Evolutionary conservation across 139 green algal genomes (phyloP), one percentile per base, ranked within the genome.

Genomic region (Nannochloris sp.): DNA sequence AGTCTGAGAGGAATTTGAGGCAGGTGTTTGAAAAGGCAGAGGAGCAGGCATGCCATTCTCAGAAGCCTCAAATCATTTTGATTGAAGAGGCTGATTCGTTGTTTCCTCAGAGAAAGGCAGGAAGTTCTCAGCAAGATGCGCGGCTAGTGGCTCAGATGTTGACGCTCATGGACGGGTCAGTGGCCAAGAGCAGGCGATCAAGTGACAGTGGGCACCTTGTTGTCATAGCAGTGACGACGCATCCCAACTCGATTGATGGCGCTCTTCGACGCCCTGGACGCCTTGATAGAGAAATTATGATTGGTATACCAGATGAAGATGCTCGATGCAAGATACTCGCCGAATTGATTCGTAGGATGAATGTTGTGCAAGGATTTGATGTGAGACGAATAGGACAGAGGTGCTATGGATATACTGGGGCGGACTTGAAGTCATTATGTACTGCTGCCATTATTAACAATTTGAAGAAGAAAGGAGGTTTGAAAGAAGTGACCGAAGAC

Each of bases 121-220:
- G 62, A n/a, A 44, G 66, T 9, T 54, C 69, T 7, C 74, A 75
- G 48, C 85, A 93, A 44, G 90, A 97, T 50, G 72, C 82, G 10
- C 71, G 90, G 0, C 72, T 97, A 2, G 92, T 96, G 7, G 86
- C 87, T 4, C 92, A 97, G 75, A 76, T 98, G 60, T 82, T 98
- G 6, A 97, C 92, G 2, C 81, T 98, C 16, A 71, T 98, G 58
- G 92, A 98, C 57, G 84, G 79, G 4, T 72, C 76, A 4, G 9
- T 40, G 34, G 34, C 34, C 34, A 40, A 40, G 34, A 16, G 66
- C 31, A 25, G 27, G 1, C 34, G 54, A 23, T 43, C 31, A 36
- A 72, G 40, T 27, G 23, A 37, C 0, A 60, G 4, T n/a, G 66
- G 48, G 36, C 40, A 59, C n/a, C 18, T 73, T 31, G 57, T 44